Evolutionary conservation across 1,139 yeast genomes (phyloP), one percentile per base, ranked within the genome.

Genomic region (Nakaseomyces nivariensis): DNA sequence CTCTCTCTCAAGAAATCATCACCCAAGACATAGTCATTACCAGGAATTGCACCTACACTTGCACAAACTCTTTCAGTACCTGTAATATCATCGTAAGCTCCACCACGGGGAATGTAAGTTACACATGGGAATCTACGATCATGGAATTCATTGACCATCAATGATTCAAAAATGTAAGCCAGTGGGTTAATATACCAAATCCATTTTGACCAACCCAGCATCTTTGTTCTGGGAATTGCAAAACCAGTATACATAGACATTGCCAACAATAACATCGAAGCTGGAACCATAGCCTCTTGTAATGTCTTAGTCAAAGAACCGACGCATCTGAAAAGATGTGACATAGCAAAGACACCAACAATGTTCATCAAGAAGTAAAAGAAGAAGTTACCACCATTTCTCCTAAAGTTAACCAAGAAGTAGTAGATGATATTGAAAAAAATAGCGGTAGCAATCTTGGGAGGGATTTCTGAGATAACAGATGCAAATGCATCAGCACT

Each of bases 181-280:
- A 85, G 69, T 0, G 94, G 94, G 58, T 85, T 77, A 51, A 85
- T 65, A 60, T 82, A 85, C 67, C 81, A 81, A 59, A 85, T 78
- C 92, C 94, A 86, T 55, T 83, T 73, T 37, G 85, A 78, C 94
- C 94, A 85, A 31, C 85, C 83, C 52, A 78, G 75, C 85, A 85
- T 81, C 51, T 74, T 72, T 8, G 77, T 76, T 49, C 76, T 76
- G 36, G 92, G 92, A 54, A 85, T 73, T 34, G 80, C 81, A 66
- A 84, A 85, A 52, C 94, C 94, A n/a, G 88, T 79, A 67, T 75
- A 84, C 64, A 83, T 75, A n/a, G 79, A 72, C 66, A 85, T 62
- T 3, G 79, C 82, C 53, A 82, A 67, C 57, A 85, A 68, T 46
- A 83, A 58, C 48, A 82, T 67, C 22, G 87, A 73, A 1, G 90